Base-by-base conservation (phyloP, 2,329 filamentous ascomycete genomes). In the Phoma sp. region DNA sequence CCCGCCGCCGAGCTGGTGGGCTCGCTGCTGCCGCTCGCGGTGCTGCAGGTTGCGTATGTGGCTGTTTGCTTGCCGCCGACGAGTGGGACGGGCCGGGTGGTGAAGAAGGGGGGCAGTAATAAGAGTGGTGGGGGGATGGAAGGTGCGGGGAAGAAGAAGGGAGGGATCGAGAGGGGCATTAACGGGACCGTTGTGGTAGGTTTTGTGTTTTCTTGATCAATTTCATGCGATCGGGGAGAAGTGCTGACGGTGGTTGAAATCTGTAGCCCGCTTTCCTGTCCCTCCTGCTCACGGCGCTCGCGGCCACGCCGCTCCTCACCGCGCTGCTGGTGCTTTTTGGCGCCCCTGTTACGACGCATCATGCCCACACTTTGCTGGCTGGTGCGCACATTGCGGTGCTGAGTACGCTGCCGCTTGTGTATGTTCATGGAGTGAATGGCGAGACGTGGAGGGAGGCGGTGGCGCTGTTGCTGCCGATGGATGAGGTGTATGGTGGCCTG, bases 331-430 rank as follows among this genome's bases (percentile, higher is more conserved):
- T 98, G 67, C 89, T 98, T 62, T 96, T 97, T 75, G 95, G 95
- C 69, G 95, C 93, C 7, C 95, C 95, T 0, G 80, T 96, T 47
- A 90, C 93, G 29, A 91, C 90, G 0, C 90, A 97, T 73, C 78
- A 89, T 45, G 71, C 81, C 4, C 89, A 96, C 62, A 99, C 95
- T 1, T 72, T 90, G 29, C 86, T 97, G 32, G 89, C 88, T 73
- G 89, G 91, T 2, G 83, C 89, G 1, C 93, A 98, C 73, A 84
- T 98, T 56, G 85, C 92, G 9, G 77, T 96, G 0, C 85, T 99
- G 10, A 85, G 86, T 14, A 81, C 90, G 0, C 88, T 93, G 54
- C 91, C 91, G 2, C 79, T 97, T 11, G 86, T 96, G 70, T 98
- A 96, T 75, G 86, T 88, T 0, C 90, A 93, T 64, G 93, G 93